These are phyloP conservation scores for Colletotrichum nymphaeae DNA, from an alignment of 2,329 filamentous ascomycete species.

Conservation along the genomic window DNA sequence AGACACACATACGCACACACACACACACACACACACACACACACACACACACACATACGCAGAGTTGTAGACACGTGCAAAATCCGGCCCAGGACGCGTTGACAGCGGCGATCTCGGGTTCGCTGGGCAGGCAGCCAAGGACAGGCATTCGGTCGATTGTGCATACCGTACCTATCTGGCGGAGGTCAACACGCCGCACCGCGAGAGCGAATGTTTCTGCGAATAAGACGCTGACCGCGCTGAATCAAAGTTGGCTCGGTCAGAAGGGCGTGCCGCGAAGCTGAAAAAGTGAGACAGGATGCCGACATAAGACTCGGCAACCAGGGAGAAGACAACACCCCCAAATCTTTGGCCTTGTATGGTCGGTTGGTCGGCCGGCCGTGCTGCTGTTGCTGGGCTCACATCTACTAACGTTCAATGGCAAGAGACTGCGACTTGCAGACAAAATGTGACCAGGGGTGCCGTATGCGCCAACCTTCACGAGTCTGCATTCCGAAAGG, in stretches of 20 bases:
- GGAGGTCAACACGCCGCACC: not conserved
- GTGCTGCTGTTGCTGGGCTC: not conserved
- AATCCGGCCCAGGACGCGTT: conserved; percentile 6
- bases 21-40: not conserved
- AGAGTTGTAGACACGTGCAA: not conserved
- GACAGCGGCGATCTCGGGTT: conserved; percentile 14
- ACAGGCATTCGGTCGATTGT: conserved; percentile 17
- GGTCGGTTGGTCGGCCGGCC: not conserved
- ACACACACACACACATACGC: not conserved
- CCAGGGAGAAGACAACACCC: not conserved
- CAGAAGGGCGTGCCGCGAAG: conserved; percentile 5
- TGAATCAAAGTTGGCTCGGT: conserved; percentile 1
- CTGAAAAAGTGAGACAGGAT: conserved; percentile 8
- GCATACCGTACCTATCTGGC: not conserved
- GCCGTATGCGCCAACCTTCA: not conserved
- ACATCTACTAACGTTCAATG: not conserved
- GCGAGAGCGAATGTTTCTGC: conserved; percentile 17
- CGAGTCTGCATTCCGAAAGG: conserved; percentile 9
- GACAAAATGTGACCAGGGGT: not conserved
- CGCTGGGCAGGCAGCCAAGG: not conserved
- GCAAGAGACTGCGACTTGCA: conserved; percentile 1
- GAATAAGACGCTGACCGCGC: not conserved
- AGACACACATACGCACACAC: not conserved
- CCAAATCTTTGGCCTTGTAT: not conserved
- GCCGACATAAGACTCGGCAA: not conserved